These are phyloP conservation scores for Candida tammaniensis DNA, from an alignment of 805 yeast genomes.

Conservation along the genomic window DNA sequence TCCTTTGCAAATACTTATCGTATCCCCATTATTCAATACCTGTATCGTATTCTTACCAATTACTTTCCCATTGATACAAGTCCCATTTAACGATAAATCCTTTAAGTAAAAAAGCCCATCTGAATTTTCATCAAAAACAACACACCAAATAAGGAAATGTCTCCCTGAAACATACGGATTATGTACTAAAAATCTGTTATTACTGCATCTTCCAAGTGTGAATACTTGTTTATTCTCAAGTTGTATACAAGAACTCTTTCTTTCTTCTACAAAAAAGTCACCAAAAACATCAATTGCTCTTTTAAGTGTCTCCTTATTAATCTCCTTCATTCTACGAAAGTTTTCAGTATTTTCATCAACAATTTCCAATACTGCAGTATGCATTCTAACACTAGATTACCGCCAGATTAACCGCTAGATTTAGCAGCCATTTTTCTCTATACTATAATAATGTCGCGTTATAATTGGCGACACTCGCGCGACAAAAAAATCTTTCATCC, in stretches of 20 bases:
- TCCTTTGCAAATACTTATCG: constrained; percentile 14
- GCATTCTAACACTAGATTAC: no score
- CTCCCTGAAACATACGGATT: constrained; percentile 41
- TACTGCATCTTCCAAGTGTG: not conserved
- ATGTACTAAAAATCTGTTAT: no score
- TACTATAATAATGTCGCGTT: no score
- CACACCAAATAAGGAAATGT: constrained; percentile 50
- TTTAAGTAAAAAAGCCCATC: constrained; percentile 48
- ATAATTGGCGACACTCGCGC: no score
- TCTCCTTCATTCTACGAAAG: no score
- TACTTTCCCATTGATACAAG: constrained; percentile 36
- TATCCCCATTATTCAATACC: constrained; percentile 38
- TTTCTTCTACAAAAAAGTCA: not conserved
- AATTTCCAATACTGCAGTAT: not conserved
- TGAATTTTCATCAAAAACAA: constrained; percentile 48
- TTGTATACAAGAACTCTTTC: no score
- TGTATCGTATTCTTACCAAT: constrained; percentile 28
- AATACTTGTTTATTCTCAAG: not conserved
- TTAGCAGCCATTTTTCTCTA: no score
- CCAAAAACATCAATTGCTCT: no score
- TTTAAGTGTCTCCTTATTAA: no score
- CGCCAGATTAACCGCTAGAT: no score
- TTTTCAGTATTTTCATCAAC: not conserved
- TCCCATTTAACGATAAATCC: constrained; percentile 53
- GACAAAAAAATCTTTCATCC: no score